These are phyloP conservation scores for Tephrocybe sp. DNA, from an alignment of 768 basidiomycete species.

Conservation along the genomic window DNA sequence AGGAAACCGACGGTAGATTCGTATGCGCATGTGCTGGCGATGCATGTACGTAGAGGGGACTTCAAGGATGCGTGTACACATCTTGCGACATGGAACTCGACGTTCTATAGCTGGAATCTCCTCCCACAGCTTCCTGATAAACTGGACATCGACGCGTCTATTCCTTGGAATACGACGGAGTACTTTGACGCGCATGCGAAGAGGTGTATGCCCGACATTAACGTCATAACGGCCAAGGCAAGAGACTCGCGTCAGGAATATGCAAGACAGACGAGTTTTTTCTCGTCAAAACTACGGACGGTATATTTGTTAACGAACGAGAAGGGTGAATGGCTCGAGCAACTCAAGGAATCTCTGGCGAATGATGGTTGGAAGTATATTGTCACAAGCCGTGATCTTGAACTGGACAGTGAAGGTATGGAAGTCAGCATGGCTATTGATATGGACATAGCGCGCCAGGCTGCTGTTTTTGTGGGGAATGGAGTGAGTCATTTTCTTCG, in stretches of 20 bases:
- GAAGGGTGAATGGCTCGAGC: slow-evolving; percentile 26
- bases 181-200: slow-evolving; percentile 23
- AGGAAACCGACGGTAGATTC: slow-evolving; percentile 9
- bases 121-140: slow-evolving; percentile 31
- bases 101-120: slow-evolving; percentile 35
- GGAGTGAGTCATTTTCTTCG: slow-evolving; percentile 27
- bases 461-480: slow-evolving; percentile 40
- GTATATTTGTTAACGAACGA: slow-evolving; percentile 39
- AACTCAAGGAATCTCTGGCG: slow-evolving; percentile 24
- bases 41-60: slow-evolving; percentile 41
- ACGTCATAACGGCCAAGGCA: slow-evolving; percentile 22
- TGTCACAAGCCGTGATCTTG: slow-evolving; percentile 28
- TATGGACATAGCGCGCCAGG: slow-evolving; percentile 35
- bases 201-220: slow-evolving; percentile 31
- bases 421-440: slow-evolving; percentile 36
- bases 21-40: slow-evolving; percentile 35
- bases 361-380: slow-evolving; percentile 30
- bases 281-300: slow-evolving; percentile 20
- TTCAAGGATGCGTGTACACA: slow-evolving; percentile 30
- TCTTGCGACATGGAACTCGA: slow-evolving; percentile 28
- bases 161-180: slow-evolving; percentile 21
- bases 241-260: slow-evolving; percentile 17
- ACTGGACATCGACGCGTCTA: slow-evolving; percentile 21
- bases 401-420: slow-evolving; percentile 30
- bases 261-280: slow-evolving; percentile 7